These are phyloP conservation scores for Phialophora verrucosa DNA, from an alignment of 2,329 filamentous ascomycete genomes.

Conservation along the genomic window DNA sequence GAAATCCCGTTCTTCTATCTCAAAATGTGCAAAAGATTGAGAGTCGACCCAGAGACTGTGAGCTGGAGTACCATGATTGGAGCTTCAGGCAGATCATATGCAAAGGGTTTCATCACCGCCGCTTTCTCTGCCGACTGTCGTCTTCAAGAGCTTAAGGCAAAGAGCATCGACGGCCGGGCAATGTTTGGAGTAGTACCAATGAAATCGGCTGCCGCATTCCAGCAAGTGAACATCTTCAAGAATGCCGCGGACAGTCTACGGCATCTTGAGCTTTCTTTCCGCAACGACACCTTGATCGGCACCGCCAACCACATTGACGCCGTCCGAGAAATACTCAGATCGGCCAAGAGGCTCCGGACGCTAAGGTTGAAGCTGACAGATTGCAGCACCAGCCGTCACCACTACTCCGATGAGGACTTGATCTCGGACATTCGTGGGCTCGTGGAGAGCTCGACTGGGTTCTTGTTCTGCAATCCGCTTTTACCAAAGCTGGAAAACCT, in stretches of 20 bases:
- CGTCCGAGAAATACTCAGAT: conserved; percentile 26
- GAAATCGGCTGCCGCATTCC: conserved; percentile 22
- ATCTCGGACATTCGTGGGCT: conserved; percentile 29
- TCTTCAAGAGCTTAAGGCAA: conserved; percentile 28
- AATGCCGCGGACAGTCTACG: conserved; percentile 25
- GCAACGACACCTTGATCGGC: conserved; percentile 23
- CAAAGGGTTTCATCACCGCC: conserved; percentile 32
- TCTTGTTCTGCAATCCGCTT: conserved; percentile 27
- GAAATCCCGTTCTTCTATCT: conserved; percentile 32
- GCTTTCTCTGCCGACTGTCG: conserved; percentile 26
- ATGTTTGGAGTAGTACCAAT: conserved; percentile 29
- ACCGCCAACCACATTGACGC: conserved; percentile 29
- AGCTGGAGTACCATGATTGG: conserved; percentile 23
- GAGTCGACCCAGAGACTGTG: conserved; percentile 20
- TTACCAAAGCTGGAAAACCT: conserved; percentile 29
- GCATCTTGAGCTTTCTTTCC: conserved; percentile 32
- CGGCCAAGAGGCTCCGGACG: conserved; percentile 25
- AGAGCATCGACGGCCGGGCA: conserved; percentile 23
- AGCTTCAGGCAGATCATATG: conserved; percentile 26
- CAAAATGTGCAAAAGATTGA: conserved; percentile 23
- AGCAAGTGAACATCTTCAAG: conserved; percentile 30
- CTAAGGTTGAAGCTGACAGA: conserved; percentile 31
- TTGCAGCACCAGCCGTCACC: conserved; percentile 24
- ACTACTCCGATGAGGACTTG: conserved; percentile 30
- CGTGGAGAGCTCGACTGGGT: conserved; percentile 26